phyloP scores from a whole-genome alignment of 108 stramenopile species.

The Pseudonitzschia pungens region DNA sequence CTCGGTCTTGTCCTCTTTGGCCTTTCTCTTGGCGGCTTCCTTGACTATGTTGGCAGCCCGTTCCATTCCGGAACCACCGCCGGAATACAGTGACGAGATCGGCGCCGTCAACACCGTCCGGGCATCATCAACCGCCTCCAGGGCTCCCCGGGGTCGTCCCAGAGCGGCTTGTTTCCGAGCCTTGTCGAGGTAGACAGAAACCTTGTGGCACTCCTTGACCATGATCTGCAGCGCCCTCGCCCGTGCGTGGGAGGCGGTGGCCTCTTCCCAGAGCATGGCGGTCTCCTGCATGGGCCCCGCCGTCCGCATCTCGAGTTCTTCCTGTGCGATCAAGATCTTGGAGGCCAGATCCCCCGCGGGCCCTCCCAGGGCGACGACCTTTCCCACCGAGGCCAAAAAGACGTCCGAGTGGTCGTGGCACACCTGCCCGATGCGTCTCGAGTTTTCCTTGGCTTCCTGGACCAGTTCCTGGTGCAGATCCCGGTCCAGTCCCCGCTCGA shows the following conservation, averaged over 20 bases:
- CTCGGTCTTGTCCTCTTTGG: slow-evolving; percentile 25
- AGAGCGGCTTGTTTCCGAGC: slow-evolving; percentile 73
- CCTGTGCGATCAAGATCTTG: slow-evolving; percentile 61
- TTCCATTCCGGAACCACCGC: slow-evolving; percentile 31
- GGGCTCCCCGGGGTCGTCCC: slow-evolving; percentile 76
- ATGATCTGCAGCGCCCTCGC: slow-evolving; percentile 70
- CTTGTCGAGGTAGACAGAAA: slow-evolving; percentile 73
- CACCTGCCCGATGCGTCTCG: slow-evolving; percentile 65
- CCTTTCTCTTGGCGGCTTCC: slow-evolving; percentile 28
- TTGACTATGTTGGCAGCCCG: slow-evolving; percentile 27
- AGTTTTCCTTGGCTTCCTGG: slow-evolving; percentile 72
- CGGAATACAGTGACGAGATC: slow-evolving; percentile 49
- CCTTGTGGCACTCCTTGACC: slow-evolving; percentile 75
- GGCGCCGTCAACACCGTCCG: slow-evolving; percentile 72
- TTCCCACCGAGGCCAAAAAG: slow-evolving; percentile 78
- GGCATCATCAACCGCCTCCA: slow-evolving; percentile 88
- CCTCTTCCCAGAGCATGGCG: slow-evolving; percentile 57
- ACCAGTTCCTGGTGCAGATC: slow-evolving; percentile 79
- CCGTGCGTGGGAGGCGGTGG: slow-evolving; percentile 57
- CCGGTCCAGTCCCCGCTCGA: slow-evolving; percentile 83
- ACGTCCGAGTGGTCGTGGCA: slow-evolving; percentile 90
- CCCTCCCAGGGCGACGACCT: slow-evolving; percentile 78
- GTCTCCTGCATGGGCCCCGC: slow-evolving; percentile 70
- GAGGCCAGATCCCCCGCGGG: slow-evolving; percentile 70
- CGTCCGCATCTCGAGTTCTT: slow-evolving; percentile 72